phyloP scores from a whole-genome alignment of 805 yeast genomes.

The Wickerhamiella kurtzmanii region DNA sequence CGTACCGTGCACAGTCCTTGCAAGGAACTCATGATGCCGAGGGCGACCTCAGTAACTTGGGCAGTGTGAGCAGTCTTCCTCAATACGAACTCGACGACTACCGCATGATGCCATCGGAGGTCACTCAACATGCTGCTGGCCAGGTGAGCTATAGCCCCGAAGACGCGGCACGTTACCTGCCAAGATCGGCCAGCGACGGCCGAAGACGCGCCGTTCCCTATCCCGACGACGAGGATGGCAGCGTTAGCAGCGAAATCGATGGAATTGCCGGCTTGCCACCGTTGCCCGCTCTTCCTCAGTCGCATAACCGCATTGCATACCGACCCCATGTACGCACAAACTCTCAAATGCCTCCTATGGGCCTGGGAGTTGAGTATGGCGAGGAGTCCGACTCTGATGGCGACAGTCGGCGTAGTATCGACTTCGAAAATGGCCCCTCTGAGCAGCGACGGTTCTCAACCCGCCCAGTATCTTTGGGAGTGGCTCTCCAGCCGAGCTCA shows the following conservation, averaged over 20 bases:
- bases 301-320: constrained; percentile 9
- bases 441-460: constrained; percentile 16
- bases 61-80: not conserved
- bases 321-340: constrained; percentile 15
- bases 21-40: not conserved
- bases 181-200: not conserved
- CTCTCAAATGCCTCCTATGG: constrained; percentile 12
- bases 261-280: constrained; percentile 4
- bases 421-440: constrained; percentile 6
- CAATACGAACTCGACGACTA: not conserved
- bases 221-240: constrained; percentile 5
- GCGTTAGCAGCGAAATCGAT: constrained; percentile 1
- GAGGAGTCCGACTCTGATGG: constrained; percentile 14
- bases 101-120: not conserved
- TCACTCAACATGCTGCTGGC: not conserved
- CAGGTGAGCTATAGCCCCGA: not conserved
- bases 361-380: constrained; percentile 7
- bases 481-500: not conserved
- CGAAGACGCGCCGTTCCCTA: not conserved
- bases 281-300: constrained; percentile 8
- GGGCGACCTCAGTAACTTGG: constrained; percentile 11
- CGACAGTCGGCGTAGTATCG: constrained; percentile 7
- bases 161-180: not conserved
- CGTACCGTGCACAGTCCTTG: constrained; percentile 6
- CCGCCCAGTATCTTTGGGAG: constrained; percentile 9